Conservation (phyloP, 177 flowering plant species). For the Vitis hybrid region DNA sequence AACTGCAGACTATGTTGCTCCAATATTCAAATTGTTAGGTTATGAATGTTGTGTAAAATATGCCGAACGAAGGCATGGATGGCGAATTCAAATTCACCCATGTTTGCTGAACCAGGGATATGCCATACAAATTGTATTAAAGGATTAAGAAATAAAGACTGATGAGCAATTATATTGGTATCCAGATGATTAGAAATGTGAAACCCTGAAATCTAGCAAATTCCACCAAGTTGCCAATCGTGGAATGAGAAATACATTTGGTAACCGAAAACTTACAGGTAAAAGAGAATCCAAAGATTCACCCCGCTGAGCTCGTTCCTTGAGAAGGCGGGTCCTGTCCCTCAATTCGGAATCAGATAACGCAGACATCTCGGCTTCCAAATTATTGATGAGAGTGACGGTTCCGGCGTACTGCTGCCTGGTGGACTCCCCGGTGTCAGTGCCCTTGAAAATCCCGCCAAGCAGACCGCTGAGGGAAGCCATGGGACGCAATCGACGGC, state of each 20-base stretch:
- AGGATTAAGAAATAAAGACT: too few relatives aligned
- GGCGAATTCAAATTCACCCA: too few relatives aligned
- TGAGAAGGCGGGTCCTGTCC: conserved; percentile 59
- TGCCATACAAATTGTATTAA: too few relatives aligned
- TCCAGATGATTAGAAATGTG: too few relatives aligned
- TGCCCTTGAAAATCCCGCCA: conserved; percentile 76
- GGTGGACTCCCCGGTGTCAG: conserved; percentile 78
- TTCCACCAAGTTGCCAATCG: not conserved
- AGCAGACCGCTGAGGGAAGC: conserved; percentile 78
- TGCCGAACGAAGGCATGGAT: too few relatives aligned
- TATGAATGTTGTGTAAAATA: too few relatives aligned
- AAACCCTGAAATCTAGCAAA: too few relatives aligned
- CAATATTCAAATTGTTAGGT: too few relatives aligned
- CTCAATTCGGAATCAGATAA: conserved; percentile 71
- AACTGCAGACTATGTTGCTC: too few relatives aligned
- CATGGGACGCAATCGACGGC: conserved; percentile 18
- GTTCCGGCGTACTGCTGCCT: conserved; percentile 63
- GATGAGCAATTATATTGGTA: too few relatives aligned
- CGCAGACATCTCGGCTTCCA: conserved; percentile 55
- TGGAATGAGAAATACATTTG: not conserved
- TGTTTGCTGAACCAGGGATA: too few relatives aligned
- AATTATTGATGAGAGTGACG: conserved; percentile 49
- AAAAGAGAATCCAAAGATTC: conserved; percentile 80
- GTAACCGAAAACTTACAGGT: conserved; percentile 56
- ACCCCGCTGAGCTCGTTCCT: conserved; percentile 60